These are phyloP conservation scores for Gaertneriomyces semiglobifer DNA, from an alignment of 192 early-diverging fungal genomes.

Conservation along the genomic window DNA sequence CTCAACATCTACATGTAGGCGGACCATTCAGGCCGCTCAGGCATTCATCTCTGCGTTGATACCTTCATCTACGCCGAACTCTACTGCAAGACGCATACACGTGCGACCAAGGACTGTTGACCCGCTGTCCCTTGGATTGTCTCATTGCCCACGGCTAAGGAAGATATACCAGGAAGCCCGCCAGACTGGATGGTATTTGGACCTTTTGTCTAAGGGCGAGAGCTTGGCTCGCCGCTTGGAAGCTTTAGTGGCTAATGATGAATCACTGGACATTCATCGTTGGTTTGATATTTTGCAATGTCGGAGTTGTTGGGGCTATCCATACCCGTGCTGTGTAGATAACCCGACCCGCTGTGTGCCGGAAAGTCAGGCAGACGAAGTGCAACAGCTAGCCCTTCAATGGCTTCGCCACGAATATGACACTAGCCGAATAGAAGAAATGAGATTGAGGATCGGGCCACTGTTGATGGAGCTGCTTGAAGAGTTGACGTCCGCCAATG, in stretches of 20 bases:
- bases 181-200: neutral
- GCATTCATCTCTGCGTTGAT: neutral
- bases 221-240: neutral
- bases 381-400: neutral
- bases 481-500: neutral
- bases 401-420: conserved; percentile 9
- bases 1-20: conserved; percentile 1
- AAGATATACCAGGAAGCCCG: neutral
- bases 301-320: conserved; percentile 6
- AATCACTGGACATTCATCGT: neutral
- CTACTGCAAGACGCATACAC: neutral
- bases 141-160: conserved; percentile 3
- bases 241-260: neutral
- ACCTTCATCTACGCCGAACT: neutral
- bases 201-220: neutral
- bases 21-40: conserved; percentile 14
- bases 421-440: neutral
- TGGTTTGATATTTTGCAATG: conserved; percentile 12
- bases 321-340: too few relatives aligned
- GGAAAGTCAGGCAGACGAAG: neutral
- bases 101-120: conserved; percentile 5
- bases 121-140: neutral
- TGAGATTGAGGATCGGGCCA: conserved; percentile 4
- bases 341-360: too few relatives aligned
- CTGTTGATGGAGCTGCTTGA: conserved; percentile 6